Conservation (phyloP, 2,329 filamentous ascomycete species). For the Fusarium redolens region DNA sequence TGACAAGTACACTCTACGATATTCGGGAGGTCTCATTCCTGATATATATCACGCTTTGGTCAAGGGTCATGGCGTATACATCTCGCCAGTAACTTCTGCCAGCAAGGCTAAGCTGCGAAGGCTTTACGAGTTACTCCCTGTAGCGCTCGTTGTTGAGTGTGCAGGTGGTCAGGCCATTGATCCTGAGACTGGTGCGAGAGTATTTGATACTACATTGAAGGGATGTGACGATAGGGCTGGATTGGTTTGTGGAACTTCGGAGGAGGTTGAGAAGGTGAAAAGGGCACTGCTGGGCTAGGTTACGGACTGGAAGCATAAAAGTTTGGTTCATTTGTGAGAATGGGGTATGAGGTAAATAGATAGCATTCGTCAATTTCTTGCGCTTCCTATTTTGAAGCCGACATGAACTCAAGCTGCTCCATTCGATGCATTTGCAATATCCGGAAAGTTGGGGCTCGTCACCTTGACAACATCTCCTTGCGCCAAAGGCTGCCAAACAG, state of each 20-base stretch:
- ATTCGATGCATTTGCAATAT: not conserved
- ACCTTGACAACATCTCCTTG: constrained; percentile 16
- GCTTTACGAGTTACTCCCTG: constrained; percentile 68
- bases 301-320: not conserved
- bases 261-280: constrained; percentile 58
- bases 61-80: constrained; percentile 71
- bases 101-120: constrained; percentile 68
- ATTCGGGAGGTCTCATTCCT: constrained; percentile 70
- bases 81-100: constrained; percentile 64
- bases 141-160: constrained; percentile 71
- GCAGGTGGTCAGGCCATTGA: constrained; percentile 68
- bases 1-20: constrained; percentile 69
- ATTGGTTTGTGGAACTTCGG: constrained; percentile 61
- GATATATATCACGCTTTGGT: constrained; percentile 69
- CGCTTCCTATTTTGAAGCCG: rapidly evolving
- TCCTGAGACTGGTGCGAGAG: constrained; percentile 53
- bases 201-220: constrained; percentile 54
- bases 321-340: not conserved
- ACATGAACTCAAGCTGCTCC: not conserved
- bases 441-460: constrained; percentile 22
- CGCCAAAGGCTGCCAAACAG: constrained; percentile 28
- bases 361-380: not conserved
- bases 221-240: constrained; percentile 63
- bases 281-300: constrained; percentile 24
- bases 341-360: not conserved